Evolutionary conservation across 2,329 filamentous ascomycete species (phyloP).

Genomic region (Ceratocystis harringtonii): DNA sequence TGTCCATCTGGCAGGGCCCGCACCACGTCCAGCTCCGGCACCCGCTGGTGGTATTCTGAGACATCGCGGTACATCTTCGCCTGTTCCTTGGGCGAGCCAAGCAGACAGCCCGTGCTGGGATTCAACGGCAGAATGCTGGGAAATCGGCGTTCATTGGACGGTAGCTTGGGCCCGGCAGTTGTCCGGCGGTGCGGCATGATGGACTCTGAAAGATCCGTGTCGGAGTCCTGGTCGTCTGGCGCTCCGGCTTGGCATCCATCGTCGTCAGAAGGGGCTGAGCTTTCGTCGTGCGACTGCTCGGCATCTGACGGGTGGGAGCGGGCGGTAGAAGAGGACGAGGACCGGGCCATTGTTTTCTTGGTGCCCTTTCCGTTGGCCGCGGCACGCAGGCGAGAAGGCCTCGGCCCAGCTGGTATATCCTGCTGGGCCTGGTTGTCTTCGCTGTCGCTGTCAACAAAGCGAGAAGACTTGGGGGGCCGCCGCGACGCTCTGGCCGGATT

Average conservation of each 20-base stretch:
- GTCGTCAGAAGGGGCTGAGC: not conserved
- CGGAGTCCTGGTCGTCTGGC: not conserved
- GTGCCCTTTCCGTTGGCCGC: not conserved
- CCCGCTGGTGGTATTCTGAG: not conserved
- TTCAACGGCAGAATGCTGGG: conserved; percentile 8
- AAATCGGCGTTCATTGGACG: conserved; percentile 1
- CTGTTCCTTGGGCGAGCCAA: conserved; percentile 12
- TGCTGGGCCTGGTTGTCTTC: not conserved
- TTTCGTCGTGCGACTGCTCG: conserved; percentile 8
- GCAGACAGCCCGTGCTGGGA: not conserved
- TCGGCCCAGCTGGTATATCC: not conserved
- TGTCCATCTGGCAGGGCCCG: conserved; percentile 3
- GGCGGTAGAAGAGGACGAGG: not conserved
- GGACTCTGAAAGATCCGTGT: not conserved
- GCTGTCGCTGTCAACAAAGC: conserved; percentile 8
- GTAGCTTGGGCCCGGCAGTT: not conserved
- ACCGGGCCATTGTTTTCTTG: not conserved
- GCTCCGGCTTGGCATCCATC: not conserved
- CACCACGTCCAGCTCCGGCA: conserved; percentile 9
- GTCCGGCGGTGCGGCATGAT: conserved; percentile 7
- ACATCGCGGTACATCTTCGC: conserved; percentile 14
- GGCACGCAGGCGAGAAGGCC: not conserved
- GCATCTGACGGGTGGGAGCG: not conserved
- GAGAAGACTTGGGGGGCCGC: conserved; percentile 7
- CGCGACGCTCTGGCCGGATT: conserved; percentile 13